Percentiles rank a stretch among this genome's conserved stretches.
Conservation (phyloP, 306 rosid species). For the Acacia confusa region DNA sequence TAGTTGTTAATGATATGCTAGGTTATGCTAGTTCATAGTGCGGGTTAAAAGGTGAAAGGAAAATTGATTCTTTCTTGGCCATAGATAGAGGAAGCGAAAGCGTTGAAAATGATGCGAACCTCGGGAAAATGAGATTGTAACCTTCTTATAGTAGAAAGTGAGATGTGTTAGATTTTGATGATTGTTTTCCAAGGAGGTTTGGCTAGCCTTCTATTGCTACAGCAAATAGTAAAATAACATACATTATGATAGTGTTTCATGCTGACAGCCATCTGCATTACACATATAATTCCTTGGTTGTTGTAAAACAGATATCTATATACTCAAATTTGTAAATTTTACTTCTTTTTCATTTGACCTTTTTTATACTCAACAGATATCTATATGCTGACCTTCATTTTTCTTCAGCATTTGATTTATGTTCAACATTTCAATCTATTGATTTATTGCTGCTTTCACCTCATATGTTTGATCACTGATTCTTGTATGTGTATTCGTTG, state of each 20-base stretch:
- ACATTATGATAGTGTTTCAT: neutral
- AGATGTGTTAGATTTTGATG: neutral
- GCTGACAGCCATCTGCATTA: neutral
- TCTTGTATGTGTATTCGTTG: neutral
- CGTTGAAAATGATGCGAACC: constrained; percentile 14
- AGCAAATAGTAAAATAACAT: neutral
- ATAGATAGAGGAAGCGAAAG: constrained; percentile 3
- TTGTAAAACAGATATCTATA: neutral
- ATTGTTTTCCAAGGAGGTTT: constrained; percentile 6
- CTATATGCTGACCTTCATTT: too few species aligned
- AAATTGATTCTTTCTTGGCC: constrained; percentile 4
- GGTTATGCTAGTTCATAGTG: neutral
- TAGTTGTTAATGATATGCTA: constrained; percentile 15
- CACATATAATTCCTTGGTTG: constrained; percentile 2
- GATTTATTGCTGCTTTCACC: neutral
- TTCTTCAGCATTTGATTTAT: neutral
- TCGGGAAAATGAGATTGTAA: neutral
- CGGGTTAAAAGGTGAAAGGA: constrained; percentile 28
- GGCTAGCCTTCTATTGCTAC: constrained; percentile 5
- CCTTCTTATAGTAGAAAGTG: neutral
- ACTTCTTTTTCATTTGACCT: neutral
- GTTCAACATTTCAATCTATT: neutral
- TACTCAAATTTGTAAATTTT: neutral
- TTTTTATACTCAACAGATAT: too few species aligned
- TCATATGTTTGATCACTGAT: neutral